Evolutionary conservation across 2,329 filamentous ascomycete species (phyloP).

Genomic region (Eurotiales sp.): DNA sequence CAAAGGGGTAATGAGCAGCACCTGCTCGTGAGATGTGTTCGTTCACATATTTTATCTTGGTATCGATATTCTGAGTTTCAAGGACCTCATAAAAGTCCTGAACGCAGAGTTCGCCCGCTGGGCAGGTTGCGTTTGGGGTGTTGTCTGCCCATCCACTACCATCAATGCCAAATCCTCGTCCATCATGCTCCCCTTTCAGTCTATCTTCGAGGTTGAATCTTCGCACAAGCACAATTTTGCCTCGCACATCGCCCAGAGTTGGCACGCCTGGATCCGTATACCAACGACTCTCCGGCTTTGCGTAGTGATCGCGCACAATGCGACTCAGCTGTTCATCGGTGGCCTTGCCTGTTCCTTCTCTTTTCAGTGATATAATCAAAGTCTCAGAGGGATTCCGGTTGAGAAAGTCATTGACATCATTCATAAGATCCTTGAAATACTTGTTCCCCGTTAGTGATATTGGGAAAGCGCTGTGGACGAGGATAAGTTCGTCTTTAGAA

Average conservation of each 20-base stretch:
- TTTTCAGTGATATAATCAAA: constrained; percentile 82
- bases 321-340: constrained; percentile 74
- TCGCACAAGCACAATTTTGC: constrained; percentile 78
- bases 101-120: constrained; percentile 71
- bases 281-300: constrained; percentile 60
- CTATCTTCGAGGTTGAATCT: constrained; percentile 65
- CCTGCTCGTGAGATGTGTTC: constrained; percentile 74
- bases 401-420: constrained; percentile 70
- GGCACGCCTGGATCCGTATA: constrained; percentile 75
- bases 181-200: constrained; percentile 43
- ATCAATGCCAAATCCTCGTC: constrained; percentile 56
- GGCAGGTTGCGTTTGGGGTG: constrained; percentile 67
- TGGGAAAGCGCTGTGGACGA: constrained; percentile 89
- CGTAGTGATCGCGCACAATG: constrained; percentile 71
- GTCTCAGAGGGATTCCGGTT: constrained; percentile 74
- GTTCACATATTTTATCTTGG: constrained; percentile 71
- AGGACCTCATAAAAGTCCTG: constrained; percentile 94
- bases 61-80: constrained; percentile 68
- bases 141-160: constrained; percentile 79
- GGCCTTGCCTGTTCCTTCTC: constrained; percentile 77
- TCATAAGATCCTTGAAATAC: constrained; percentile 70
- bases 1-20: constrained; percentile 43
- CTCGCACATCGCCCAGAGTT: constrained; percentile 71
- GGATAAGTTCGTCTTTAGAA: constrained; percentile 64
- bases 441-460: constrained; percentile 78